Conservation (phyloP, 148 eudicot genomes). For the Talinum fruticosum region DNA sequence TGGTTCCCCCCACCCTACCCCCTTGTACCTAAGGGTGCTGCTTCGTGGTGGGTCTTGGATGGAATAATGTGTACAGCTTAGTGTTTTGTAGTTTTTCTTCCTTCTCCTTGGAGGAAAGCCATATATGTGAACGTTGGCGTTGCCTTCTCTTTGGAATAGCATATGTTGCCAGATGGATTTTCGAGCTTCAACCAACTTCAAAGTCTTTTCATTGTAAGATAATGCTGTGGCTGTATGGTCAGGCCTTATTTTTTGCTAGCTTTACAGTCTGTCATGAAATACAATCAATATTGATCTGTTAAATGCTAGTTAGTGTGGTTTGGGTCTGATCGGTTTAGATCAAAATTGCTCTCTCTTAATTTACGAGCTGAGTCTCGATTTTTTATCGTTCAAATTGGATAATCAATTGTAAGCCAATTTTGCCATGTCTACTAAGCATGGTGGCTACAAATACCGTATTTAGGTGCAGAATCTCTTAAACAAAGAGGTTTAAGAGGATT, state of each 20-base stretch:
- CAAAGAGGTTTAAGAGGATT: no score
- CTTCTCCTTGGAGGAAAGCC: constrained; percentile 4
- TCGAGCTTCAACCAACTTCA: not conserved
- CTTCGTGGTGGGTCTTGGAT: constrained; percentile 14
- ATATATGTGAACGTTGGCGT: constrained; percentile 11
- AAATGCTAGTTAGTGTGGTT: not conserved
- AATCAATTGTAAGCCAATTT: no score
- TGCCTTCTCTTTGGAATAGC: not conserved
- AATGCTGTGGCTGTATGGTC: not conserved
- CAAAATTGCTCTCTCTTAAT: not conserved
- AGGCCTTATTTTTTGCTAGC: not conserved
- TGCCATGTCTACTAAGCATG: no score
- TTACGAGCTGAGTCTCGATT: not conserved
- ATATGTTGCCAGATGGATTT: constrained; percentile 1
- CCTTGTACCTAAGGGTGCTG: no score
- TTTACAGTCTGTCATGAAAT: not conserved
- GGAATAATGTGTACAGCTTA: constrained; percentile 35
- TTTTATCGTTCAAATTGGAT: not conserved
- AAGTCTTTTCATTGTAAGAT: not conserved
- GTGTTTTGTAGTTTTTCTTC: not conserved
- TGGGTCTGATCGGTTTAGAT: not conserved
- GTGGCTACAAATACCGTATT: no score
- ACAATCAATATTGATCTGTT: no score
- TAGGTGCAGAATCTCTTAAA: no score
- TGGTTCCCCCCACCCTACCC: not conserved